Percentiles rank a stretch among this genome's conserved stretches.
phyloP scores from a whole-genome alignment of 139 green algal species.

The Chlamydomonas sphaeroides region DNA sequence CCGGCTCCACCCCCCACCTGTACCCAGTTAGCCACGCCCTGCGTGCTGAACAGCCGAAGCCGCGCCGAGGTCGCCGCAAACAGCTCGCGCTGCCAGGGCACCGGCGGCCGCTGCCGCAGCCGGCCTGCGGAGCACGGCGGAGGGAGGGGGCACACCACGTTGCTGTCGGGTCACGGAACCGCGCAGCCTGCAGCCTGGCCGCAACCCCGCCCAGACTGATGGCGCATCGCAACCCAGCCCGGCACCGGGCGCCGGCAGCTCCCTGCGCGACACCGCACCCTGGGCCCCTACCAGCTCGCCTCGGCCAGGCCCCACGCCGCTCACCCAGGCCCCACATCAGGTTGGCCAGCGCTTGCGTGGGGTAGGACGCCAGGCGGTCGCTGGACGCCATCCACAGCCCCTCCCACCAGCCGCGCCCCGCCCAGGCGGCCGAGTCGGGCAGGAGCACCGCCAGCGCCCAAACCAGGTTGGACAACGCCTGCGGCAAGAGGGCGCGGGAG shows the following conservation, averaged over 20 bases:
- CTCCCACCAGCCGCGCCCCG: conserved; percentile 32
- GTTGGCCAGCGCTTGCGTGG: conserved; percentile 27
- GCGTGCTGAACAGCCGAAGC: conserved; percentile 15
- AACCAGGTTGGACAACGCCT: conserved; percentile 35
- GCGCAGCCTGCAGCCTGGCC: no score
- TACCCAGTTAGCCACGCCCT: conserved; percentile 5
- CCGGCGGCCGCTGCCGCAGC: conserved; percentile 12
- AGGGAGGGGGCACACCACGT: no score
- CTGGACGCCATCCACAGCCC: conserved; percentile 19
- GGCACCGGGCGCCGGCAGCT: neutral
- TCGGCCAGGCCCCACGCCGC: no score
- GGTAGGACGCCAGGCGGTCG: conserved; percentile 1
- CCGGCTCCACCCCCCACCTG: neutral
- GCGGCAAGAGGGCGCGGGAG: neutral
- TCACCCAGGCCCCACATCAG: conserved; percentile 14
- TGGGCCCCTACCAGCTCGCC: no score
- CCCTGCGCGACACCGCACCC: neutral
- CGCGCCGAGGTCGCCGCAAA: conserved; percentile 3
- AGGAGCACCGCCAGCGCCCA: conserved; percentile 4
- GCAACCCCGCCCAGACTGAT: no score
- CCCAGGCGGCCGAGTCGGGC: neutral
- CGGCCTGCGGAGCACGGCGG: neutral
- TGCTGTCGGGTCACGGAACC: no score
- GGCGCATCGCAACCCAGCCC: neutral
- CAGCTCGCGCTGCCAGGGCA: conserved; percentile 4